These are phyloP conservation scores for Alternaria hordeiaustralica DNA, from an alignment of 2,329 filamentous ascomycete species.

Conservation along the genomic window DNA sequence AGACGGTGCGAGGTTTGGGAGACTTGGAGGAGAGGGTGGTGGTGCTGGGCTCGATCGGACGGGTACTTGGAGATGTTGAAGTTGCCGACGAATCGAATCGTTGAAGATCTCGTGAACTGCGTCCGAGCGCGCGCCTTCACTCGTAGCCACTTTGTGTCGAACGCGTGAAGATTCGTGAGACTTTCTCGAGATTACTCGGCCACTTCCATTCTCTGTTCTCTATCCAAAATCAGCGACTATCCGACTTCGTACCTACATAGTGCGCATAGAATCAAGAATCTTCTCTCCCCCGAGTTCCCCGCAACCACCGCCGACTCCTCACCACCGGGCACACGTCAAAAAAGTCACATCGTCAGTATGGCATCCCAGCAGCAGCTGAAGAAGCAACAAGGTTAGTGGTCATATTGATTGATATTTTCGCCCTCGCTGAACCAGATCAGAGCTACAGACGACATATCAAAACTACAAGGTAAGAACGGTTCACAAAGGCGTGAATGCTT, in stretches of 20 bases:
- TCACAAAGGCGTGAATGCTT: not conserved
- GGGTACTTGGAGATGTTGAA: slow-evolving; percentile 8
- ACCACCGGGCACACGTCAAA: not conserved
- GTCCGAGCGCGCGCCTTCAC: slow-evolving; percentile 30
- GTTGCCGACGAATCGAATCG: slow-evolving; percentile 22
- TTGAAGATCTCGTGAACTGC: slow-evolving; percentile 34
- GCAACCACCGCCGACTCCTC: slow-evolving; percentile 10
- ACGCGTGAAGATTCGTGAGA: not conserved
- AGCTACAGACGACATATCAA: slow-evolving; percentile 79
- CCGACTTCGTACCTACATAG: not conserved
- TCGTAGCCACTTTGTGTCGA: slow-evolving; percentile 2
- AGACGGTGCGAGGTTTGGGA: not conserved
- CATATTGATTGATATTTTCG: not conserved
- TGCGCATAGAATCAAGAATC: not conserved
- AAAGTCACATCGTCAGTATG: slow-evolving; percentile 47
- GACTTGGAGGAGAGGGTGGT: not conserved
- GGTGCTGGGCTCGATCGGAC: not conserved
- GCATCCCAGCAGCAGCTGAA: slow-evolving; percentile 63
- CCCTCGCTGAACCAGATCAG: slow-evolving; percentile 52
- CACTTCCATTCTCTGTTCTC: not conserved
- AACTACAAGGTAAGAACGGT: slow-evolving; percentile 64
- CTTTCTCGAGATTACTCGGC: not conserved
- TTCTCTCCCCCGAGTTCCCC: slow-evolving; percentile 30
- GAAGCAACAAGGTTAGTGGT: slow-evolving; percentile 73
- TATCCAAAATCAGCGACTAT: not conserved